Evolutionary conservation across 768 basidiomycete genomes (phyloP).

Genomic region (Krasilnikovozyma curviuscula): DNA sequence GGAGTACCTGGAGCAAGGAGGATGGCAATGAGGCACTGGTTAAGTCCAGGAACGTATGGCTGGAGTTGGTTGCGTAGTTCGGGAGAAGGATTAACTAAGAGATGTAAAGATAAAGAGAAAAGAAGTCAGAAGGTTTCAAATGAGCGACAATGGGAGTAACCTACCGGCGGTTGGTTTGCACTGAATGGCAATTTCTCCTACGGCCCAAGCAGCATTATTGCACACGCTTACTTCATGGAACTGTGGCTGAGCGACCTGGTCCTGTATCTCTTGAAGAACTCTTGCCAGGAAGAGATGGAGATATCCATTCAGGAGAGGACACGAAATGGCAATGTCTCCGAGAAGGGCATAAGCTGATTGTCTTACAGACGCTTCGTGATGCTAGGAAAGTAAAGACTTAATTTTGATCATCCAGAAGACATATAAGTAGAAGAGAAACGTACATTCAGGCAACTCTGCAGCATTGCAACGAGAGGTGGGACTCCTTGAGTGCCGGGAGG

Average conservation of each 20-base stretch:
- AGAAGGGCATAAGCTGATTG: conserved; percentile 97
- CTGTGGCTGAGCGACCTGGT: conserved; percentile 82
- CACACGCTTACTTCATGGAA: conserved; percentile 88
- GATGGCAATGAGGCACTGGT: conserved; percentile 77
- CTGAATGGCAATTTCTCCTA: conserved; percentile 87
- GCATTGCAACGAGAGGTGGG: conserved; percentile 57
- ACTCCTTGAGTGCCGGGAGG: conserved; percentile 26
- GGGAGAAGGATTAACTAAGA: conserved; percentile 4
- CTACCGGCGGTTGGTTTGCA: conserved; percentile 28
- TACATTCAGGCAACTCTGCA: conserved; percentile 68
- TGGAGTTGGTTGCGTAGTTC: conserved; percentile 62
- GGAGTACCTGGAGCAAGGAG: conserved; percentile 81
- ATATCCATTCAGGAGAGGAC: conserved; percentile 42
- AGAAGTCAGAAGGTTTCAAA: too few species aligned
- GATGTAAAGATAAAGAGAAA: background rate
- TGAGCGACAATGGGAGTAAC: background rate
- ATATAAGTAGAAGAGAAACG: conserved; percentile 8
- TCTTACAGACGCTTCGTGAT: conserved; percentile 84
- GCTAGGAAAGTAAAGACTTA: conserved; percentile 25
- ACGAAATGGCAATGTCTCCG: conserved; percentile 92
- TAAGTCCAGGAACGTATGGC: conserved; percentile 73
- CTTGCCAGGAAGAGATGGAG: conserved; percentile 67
- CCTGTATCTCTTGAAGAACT: conserved; percentile 74
- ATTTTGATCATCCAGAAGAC: background rate
- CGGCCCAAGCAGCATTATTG: conserved; percentile 99